Base-by-base conservation (phyloP, 2,329 filamentous ascomycete genomes). In the Helminthosporium solani region DNA sequence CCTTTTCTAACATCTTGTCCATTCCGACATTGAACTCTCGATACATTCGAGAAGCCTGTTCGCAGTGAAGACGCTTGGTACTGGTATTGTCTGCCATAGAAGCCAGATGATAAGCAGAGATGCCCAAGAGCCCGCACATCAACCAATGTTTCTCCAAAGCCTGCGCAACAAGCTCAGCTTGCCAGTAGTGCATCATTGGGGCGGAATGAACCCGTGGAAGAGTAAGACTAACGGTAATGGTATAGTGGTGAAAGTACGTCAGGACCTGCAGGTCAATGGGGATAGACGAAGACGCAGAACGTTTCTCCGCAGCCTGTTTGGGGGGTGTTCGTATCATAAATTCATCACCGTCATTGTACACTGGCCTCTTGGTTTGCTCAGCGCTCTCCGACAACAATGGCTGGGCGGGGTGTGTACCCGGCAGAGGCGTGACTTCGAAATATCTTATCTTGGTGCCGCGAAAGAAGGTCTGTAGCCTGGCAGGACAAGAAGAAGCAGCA, bases 401-500 rank as follows among this genome's bases (percentile, higher is more conserved):
- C n/a, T n/a, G n/a, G n/a, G n/a, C n/a, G n/a, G n/a, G n/a, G n/a
- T n/a, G n/a, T n/a, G 12, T 20, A 7, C 12, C 7, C 11, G 19
- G 1, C 14, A 38, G 43, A 38, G 42, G 35, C 52, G 66, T 12
- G 33, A 72, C 68, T 44, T 71, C 61, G 40, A 72, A 72, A 46
- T 72, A 72, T 27, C 53, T 58, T 11, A 71, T 25, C 50, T 71
- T 71, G 1, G 66, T 71, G 3, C 68, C 68, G 3, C 65, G 53
- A 48, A 71, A 72, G 49, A 71, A 70, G 0, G 68, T 71, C 50
- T 71, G 68, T n/a, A 71, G 52, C 14, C 47, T 55, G 9, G 57
- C 62, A 8, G 53, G 33, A 15, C 45, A 36, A 14, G 55, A 49
- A 33, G 52, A 52, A 7, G 47, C 12, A 7, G 34, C 18, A 14